Conservation (phyloP, 2,329 filamentous ascomycete species). For the Amauroascus verrucosus region DNA sequence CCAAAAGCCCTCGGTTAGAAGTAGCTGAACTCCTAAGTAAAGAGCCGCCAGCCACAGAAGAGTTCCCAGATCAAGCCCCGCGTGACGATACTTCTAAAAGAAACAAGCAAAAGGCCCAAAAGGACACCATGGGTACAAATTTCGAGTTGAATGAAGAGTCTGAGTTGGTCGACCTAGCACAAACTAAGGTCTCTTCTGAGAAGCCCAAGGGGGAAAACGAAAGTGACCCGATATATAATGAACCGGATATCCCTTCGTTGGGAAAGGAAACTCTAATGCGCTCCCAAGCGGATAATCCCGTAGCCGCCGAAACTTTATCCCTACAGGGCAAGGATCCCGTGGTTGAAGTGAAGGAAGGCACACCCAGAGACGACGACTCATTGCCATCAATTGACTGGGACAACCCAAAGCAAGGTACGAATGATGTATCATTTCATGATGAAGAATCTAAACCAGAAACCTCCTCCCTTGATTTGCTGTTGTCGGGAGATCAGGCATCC, state of each 20-base stretch:
- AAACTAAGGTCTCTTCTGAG: neutral
- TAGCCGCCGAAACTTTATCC: neutral
- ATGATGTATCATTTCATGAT: conserved; percentile 3
- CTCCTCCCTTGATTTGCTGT: conserved; percentile 15
- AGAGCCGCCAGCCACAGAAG: neutral
- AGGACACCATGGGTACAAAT: neutral
- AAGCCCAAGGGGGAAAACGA: neutral
- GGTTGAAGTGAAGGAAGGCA: neutral
- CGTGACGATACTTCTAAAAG: neutral
- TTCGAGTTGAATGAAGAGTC: neutral
- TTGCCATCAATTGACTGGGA: conserved; percentile 34
- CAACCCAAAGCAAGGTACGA: conserved; percentile 15
- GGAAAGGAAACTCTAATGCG: neutral
- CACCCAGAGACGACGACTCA: conserved; percentile 23
- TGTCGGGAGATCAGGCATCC: conserved; percentile 13
- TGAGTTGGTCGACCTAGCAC: neutral
- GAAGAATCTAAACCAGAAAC: conserved; percentile 12
- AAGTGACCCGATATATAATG: neutral
- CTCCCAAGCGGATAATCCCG: neutral
- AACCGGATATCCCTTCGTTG: neutral
- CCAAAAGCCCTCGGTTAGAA: neutral
- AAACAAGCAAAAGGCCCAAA: neutral
- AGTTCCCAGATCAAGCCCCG: neutral
- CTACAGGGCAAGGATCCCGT: neutral
- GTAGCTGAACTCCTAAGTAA: neutral